Percentiles rank a stretch among this genome's conserved stretches.
phyloP scores from a whole-genome alignment of 257 asterid genomes.

The Coffea canephora region DNA sequence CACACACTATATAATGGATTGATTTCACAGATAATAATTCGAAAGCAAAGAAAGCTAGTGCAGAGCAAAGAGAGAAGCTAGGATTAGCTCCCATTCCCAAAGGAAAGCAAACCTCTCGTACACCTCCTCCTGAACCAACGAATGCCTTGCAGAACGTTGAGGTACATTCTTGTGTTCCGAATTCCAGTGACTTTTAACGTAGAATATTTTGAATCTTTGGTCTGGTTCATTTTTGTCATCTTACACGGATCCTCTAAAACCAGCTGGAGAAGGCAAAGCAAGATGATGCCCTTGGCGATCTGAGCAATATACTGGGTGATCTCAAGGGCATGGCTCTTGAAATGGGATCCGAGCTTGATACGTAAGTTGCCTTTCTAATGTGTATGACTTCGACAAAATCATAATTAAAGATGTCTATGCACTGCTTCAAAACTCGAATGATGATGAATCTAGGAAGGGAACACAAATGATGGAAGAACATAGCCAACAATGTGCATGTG shows the following conservation, averaged over 20 bases:
- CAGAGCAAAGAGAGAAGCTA: constrained; percentile 67
- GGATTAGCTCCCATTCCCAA: constrained; percentile 49
- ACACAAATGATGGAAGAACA: neutral
- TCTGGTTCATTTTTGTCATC: neutral
- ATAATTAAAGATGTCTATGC: neutral
- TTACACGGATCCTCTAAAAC: neutral
- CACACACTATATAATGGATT: neutral
- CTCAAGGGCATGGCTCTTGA: constrained; percentile 89
- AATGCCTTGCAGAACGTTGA: constrained; percentile 77
- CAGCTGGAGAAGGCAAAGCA: constrained; percentile 85
- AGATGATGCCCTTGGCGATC: constrained; percentile 74
- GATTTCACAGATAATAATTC: constrained; percentile 49
- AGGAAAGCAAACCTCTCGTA: constrained; percentile 37
- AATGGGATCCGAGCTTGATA: constrained; percentile 80
- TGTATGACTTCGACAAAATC: neutral
- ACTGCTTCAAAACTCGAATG: neutral
- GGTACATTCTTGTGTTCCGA: constrained; percentile 28
- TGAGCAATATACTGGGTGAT: constrained; percentile 71
- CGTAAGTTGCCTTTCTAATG: constrained; percentile 23
- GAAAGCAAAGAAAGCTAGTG: constrained; percentile 40
- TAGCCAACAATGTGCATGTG: neutral
- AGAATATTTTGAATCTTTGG: neutral
- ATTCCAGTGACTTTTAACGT: neutral
- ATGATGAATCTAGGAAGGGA: neutral
- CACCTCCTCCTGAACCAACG: constrained; percentile 72